Conservation (phyloP, 78 protist genomes). For the Polysphondylium violaceum region DNA sequence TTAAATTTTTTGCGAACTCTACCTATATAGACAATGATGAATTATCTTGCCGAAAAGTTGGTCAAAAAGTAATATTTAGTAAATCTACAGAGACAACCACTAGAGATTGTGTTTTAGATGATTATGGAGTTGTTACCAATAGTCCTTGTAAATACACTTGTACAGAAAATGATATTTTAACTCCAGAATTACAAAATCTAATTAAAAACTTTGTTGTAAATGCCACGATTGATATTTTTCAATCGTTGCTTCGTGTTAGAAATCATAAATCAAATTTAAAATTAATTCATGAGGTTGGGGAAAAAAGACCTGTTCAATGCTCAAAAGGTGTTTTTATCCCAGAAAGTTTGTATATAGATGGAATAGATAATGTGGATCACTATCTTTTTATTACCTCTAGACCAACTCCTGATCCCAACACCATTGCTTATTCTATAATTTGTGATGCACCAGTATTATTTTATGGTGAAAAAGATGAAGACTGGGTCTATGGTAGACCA, state of each 20-base stretch:
- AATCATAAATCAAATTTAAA: background rate
- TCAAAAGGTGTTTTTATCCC: slow-evolving; percentile 14
- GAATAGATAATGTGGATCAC: slow-evolving; percentile 20
- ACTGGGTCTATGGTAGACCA: slow-evolving; percentile 40
- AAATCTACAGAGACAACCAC: background rate
- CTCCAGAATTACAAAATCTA: background rate
- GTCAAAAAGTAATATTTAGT: background rate
- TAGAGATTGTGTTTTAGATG: background rate
- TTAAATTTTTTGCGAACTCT: background rate
- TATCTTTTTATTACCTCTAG: slow-evolving; percentile 30
- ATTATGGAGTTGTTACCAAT: slow-evolving; percentile 1
- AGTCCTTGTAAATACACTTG: slow-evolving; percentile 22
- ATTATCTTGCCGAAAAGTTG: background rate
- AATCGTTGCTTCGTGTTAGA: background rate
- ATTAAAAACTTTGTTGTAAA: background rate
- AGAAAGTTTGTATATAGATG: background rate
- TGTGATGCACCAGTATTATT: slow-evolving; percentile 30
- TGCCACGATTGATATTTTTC: slow-evolving; percentile 12
- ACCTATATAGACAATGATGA: slow-evolving; percentile 10
- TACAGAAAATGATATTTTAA: background rate
- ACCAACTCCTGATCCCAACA: slow-evolving; percentile 15
- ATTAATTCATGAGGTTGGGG: background rate
- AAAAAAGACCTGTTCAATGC: slow-evolving; percentile 1
- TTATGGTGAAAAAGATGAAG: slow-evolving; percentile 4
- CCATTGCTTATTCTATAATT: slow-evolving; percentile 27